Base-by-base conservation (phyloP, 1,139 yeast species). In the Eremothecium coryli region DNA sequence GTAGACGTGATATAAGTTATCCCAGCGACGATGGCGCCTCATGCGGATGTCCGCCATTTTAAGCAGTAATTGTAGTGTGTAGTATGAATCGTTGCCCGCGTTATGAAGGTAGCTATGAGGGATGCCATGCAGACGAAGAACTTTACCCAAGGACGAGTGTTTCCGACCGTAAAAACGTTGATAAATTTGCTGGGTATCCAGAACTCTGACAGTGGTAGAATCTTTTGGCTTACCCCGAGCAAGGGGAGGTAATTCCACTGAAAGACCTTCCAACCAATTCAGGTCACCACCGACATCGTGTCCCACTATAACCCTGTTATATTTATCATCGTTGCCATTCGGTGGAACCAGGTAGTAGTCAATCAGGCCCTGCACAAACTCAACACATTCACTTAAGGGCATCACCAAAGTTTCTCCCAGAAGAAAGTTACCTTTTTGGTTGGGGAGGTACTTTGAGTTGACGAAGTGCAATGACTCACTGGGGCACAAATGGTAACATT, bases 11-110 rank as follows among this genome's bases (percentile, higher is more conserved):
- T 31, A 41, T 5, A 56, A 36, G 14, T 58, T 50, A 37, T 65
- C 68, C 22, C 64, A 35, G 9, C 44, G 43, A 15, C 45, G 41
- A 22, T 42, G 46, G 11, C 37, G 44, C 41, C 84, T 59, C 13
- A 62, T 61, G 16, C 56, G 57, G 0, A 82, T 80, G 49, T 78
- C 84, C 26, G 72, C 60, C 38, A 76, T 50, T 33, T 66, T 64
- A 51, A 77, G 46, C 18, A 74, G 68, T 22, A 76, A 58, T 18
- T 71, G 42, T 32, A 81, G 54, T 0, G 93, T 81, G 46, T 70
- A 78, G 49, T 77, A 77, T 2, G 93, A 76, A 54, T 82, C 94
- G 50, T 82, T 82, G n/a, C 82, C 88, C 2, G 88, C 93, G 50
- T 82, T 82, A 51, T 82, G 93, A 31, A 81, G 58, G 41, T 65